Evolutionary conservation across 2,329 filamentous ascomycete genomes (phyloP).

Genomic region (Chaetomium olivaceum): DNA sequence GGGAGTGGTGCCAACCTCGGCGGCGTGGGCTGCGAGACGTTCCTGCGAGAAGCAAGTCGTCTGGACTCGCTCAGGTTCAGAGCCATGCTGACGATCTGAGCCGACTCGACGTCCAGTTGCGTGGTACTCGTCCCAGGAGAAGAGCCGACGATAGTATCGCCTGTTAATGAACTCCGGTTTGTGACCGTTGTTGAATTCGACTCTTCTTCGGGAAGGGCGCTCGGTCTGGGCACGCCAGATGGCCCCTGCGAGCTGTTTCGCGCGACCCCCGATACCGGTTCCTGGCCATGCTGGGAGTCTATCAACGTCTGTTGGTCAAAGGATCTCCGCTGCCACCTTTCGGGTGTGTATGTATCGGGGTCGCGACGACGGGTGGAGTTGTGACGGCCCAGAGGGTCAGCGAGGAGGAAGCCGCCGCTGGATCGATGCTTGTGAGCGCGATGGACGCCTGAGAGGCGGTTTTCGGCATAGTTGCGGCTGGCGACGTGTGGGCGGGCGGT

Average conservation of each 20-base stretch:
- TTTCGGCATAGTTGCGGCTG: constrained; percentile 24
- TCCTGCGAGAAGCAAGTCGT: constrained; percentile 62
- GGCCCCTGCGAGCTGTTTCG: constrained; percentile 11
- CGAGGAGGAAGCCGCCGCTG: constrained; percentile 54
- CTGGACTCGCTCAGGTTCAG: constrained; percentile 83
- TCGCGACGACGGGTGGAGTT: constrained; percentile 37
- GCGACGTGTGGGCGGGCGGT: constrained; percentile 15
- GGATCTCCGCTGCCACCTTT: constrained; percentile 25
- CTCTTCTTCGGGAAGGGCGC: constrained; percentile 11
- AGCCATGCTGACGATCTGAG: constrained; percentile 91
- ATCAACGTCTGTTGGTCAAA: constrained; percentile 21
- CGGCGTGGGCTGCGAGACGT: constrained; percentile 52
- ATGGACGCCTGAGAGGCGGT: constrained; percentile 27
- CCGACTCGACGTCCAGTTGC: constrained; percentile 69
- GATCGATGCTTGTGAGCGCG: constrained; percentile 47
- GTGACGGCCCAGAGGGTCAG: constrained; percentile 41
- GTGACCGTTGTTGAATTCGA: constrained; percentile 19
- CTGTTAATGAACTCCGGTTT: constrained; percentile 26
- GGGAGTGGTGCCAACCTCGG: constrained; percentile 55
- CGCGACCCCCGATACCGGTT: constrained; percentile 9
- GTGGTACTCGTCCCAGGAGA: constrained; percentile 28
- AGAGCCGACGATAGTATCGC: constrained; percentile 29
- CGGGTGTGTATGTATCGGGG: constrained; percentile 23
- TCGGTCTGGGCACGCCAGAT: background rate
- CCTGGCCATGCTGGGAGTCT: constrained; percentile 16